A percentile compares a stretch with the other conserved stretches of the same genome.
Evolutionary conservation across 306 rosid species (phyloP).

Genomic region (Betula pendula): DNA sequence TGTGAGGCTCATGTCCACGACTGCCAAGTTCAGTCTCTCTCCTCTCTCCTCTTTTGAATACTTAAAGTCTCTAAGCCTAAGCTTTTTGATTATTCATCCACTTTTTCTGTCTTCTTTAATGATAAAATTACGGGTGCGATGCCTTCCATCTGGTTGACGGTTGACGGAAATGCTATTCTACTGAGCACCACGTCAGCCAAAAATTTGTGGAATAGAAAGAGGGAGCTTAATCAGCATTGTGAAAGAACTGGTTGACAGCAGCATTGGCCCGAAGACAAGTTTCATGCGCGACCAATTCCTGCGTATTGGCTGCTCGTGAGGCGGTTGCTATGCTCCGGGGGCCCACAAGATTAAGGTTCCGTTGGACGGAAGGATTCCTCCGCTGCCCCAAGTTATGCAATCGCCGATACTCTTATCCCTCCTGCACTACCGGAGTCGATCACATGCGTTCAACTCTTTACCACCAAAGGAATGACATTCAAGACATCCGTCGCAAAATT

Average conservation of each 20-base stretch:
- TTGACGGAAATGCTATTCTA: neutral
- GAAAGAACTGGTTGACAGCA: constrained; percentile 27
- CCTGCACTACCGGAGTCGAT: constrained; percentile 29
- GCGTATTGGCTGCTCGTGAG: constrained; percentile 37
- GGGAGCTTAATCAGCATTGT: constrained; percentile 23
- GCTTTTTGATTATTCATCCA: too few relatives aligned
- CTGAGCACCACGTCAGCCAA: constrained; percentile 30
- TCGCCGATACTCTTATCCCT: constrained; percentile 32
- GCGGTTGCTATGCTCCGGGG: constrained; percentile 34
- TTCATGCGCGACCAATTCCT: constrained; percentile 44
- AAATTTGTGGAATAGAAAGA: constrained; percentile 30
- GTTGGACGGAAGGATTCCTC: constrained; percentile 35
- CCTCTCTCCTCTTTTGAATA: too few relatives aligned
- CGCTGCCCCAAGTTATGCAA: constrained; percentile 12
- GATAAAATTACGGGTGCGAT: too few relatives aligned
- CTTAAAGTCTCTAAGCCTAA: too few relatives aligned
- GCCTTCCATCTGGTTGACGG: constrained; percentile 36
- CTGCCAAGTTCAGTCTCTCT: too few relatives aligned
- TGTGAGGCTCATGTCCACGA: too few relatives aligned
- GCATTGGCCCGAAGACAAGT: constrained; percentile 36
- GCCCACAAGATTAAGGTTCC: constrained; percentile 33
- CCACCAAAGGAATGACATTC: constrained; percentile 28
- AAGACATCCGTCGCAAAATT: constrained; percentile 40
- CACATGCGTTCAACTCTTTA: constrained; percentile 31
- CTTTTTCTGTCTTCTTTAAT: too few relatives aligned